Base-by-base conservation (phyloP, 2,329 filamentous ascomycete species). In the Verticillium tricorpus region DNA sequence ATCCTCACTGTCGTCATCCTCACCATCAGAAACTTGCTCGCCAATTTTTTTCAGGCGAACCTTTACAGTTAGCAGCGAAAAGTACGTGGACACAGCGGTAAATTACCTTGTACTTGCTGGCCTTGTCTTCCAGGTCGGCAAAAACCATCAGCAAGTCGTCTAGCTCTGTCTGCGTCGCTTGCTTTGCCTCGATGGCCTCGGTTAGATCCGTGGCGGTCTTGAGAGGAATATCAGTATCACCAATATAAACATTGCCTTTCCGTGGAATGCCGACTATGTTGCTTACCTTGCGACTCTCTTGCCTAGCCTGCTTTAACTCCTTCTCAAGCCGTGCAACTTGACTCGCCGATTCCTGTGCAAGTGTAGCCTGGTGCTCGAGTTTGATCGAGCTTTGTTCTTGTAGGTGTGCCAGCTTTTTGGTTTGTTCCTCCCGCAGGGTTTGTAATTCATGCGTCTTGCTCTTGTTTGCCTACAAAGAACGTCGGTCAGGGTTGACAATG, bases 131-230 rank as follows among this genome's bases (percentile, higher is more conserved):
- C 19, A 93, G 71, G 70, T 95, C 91, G 15, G 86, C 87, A 74
- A 93, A 92, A 5, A 95, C 88, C 78, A 94, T 90, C 39, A 95
- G 77, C 60, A 94, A 80, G 72, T 95, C 91, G 67, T 95, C 91
- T 56, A 94, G 79, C 73, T 95, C 91, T 2, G 85, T 82, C 71
- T 94, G 91, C 5, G 83, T 82, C 1, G 83, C 77, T 64, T 86
- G 81, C 61, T 84, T 86, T 62, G 89, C 86, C 63, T 86, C 82
- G 67, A 88, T 85, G 64, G 85, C 88, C 65, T 83, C 76, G 56
- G 74, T 70, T 0, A 75, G 59, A 28, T 72, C 67, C 5, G 67
- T 63, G 59, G 55, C 69, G 65, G 75, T 80, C 58, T 8, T 55
- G 37, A 28, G 35, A 25, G 15, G 28, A 15, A 34, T 12, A 28